phyloP scores from a whole-genome alignment of 495 filamentous ascomycete genomes.

The Talaromyces trachyspermus region DNA sequence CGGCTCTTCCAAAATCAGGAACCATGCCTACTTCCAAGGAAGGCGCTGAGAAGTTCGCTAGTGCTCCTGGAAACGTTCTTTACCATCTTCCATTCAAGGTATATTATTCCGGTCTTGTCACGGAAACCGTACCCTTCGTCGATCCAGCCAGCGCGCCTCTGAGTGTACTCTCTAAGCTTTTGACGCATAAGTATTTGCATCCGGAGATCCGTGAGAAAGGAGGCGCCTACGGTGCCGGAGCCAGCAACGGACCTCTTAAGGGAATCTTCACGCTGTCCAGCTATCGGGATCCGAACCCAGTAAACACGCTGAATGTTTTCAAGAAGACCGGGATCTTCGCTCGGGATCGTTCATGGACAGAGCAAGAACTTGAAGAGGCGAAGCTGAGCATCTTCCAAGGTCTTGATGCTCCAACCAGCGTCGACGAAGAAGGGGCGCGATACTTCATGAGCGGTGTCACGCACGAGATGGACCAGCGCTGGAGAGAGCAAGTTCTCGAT shows the following conservation, averaged over 20 bases:
- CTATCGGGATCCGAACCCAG: constrained; percentile 94
- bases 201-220: constrained; percentile 98
- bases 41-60: constrained; percentile 28
- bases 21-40: constrained; percentile 21
- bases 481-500: constrained; percentile 80
- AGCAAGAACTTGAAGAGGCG: constrained; percentile 86
- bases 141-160: constrained; percentile 66
- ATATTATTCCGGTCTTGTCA: constrained; percentile 75
- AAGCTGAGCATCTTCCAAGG: constrained; percentile 91
- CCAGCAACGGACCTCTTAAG: constrained; percentile 68
- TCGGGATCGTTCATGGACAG: constrained; percentile 73
- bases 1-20: constrained; percentile 41
- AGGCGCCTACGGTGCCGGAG: constrained; percentile 89
- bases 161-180: constrained; percentile 80
- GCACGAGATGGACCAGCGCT: constrained; percentile 80
- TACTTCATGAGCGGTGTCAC: constrained; percentile 80
- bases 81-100: constrained; percentile 96
- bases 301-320: constrained; percentile 83
- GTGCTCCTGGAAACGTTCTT: constrained; percentile 59
- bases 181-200: constrained; percentile 96
- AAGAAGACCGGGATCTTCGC: constrained; percentile 76
- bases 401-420: constrained; percentile 85
- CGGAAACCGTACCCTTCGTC: constrained; percentile 81
- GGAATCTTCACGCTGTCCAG: constrained; percentile 92
- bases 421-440: constrained; percentile 80